Percentiles rank a stretch among this genome's conserved stretches.
Evolutionary conservation across 2,329 filamentous ascomycete genomes (phyloP).

Genomic region (Talaromyces sp.): DNA sequence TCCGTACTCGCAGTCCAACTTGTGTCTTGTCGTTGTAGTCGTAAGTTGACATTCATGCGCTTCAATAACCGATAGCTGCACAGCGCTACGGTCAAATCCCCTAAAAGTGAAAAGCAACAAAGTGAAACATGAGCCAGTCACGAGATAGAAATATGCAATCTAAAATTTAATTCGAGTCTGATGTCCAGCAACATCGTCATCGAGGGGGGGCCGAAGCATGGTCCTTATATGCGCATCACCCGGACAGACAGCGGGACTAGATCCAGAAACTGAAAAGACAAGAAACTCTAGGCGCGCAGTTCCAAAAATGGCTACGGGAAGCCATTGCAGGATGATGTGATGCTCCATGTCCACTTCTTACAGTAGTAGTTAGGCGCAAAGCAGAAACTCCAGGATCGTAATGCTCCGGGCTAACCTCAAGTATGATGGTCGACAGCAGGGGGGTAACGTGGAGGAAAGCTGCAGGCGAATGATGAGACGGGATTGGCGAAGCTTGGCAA

Average conservation of each 20-base stretch:
- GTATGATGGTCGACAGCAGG: not conserved
- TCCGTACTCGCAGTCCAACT: not conserved
- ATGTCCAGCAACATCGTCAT: slow-evolving; percentile 1
- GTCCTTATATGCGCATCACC: slow-evolving; percentile 16
- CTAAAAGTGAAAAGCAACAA: not conserved
- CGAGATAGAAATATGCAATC: not conserved
- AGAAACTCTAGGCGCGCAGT: not conserved
- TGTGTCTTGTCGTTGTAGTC: not conserved
- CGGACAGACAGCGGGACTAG: not conserved
- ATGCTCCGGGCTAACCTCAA: not conserved
- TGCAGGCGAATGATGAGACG: not conserved
- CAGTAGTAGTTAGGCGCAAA: too few relatives aligned
- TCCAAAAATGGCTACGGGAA: slow-evolving; percentile 9
- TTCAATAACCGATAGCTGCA: slow-evolving; percentile 4
- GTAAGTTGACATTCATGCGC: slow-evolving; percentile 20
- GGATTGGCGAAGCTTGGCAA: not conserved
- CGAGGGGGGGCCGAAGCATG: not conserved
- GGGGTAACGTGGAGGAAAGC: slow-evolving; percentile 5
- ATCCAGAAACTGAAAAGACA: not conserved
- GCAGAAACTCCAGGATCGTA: not conserved
- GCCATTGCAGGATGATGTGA: slow-evolving; percentile 6
- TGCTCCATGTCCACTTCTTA: not conserved
- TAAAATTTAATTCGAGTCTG: not conserved
- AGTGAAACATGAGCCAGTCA: slow-evolving; percentile 11
- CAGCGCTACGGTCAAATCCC: not conserved